Evolutionary conservation across 495 filamentous ascomycete species (phyloP).

Genomic region (Hypoxylon intermedium): DNA sequence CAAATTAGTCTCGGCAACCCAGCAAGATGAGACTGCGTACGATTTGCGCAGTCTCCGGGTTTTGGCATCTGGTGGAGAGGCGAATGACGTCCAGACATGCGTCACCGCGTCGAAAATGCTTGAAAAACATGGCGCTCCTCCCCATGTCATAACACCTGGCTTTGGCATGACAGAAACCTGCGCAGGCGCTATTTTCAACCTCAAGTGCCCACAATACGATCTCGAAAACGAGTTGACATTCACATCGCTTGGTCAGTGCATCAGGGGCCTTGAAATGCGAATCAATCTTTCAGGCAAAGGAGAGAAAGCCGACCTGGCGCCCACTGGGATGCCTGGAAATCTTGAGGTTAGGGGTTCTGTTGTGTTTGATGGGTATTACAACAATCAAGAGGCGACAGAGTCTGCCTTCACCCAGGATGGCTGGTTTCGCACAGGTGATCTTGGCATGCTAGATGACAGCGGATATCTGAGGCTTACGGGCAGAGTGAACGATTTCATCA

Average conservation of each 20-base stretch:
- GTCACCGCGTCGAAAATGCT: slow-evolving; percentile 39
- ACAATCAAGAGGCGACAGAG: slow-evolving; percentile 61
- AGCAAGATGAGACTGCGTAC: neutral
- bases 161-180: slow-evolving; percentile 68
- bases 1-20: slow-evolving; percentile 24
- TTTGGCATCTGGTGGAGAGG: slow-evolving; percentile 38
- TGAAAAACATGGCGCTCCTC: slow-evolving; percentile 41
- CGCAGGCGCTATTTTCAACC: slow-evolving; percentile 54
- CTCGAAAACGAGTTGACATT: slow-evolving; percentile 31
- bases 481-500: slow-evolving; percentile 66
- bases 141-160: slow-evolving; percentile 51
- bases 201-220: slow-evolving; percentile 48
- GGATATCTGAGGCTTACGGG: slow-evolving; percentile 63
- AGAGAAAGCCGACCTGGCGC: too few relatives aligned
- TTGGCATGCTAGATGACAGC: slow-evolving; percentile 54
- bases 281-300: slow-evolving; percentile 27
- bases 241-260: slow-evolving; percentile 50
- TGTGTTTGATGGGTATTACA: slow-evolving; percentile 67
- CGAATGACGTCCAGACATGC: slow-evolving; percentile 34
- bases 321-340: too few relatives aligned
- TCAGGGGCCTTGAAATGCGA: slow-evolving; percentile 53
- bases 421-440: slow-evolving; percentile 74
- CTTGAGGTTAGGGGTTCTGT: slow-evolving; percentile 47
- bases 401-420: slow-evolving; percentile 66
- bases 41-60: slow-evolving; percentile 15